Evolutionary conservation across 371 early-diverging fungal genomes (phyloP).

Genomic region (Parasitella parasitica): DNA sequence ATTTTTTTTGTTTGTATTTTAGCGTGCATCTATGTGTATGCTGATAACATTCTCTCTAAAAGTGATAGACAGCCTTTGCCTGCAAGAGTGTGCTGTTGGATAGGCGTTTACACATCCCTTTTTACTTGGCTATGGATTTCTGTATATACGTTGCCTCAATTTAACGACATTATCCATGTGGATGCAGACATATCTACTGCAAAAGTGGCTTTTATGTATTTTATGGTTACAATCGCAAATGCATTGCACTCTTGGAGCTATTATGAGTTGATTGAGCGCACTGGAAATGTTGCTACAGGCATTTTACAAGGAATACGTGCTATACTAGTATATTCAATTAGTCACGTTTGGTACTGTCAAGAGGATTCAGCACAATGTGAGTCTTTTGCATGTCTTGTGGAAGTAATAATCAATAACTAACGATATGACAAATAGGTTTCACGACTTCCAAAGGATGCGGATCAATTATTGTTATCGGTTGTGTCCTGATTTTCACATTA

Average conservation of each 20-base stretch:
- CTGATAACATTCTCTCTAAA: conserved; percentile 53
- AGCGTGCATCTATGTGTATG: conserved; percentile 52
- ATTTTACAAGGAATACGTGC: conserved; percentile 74
- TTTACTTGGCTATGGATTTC: conserved; percentile 45
- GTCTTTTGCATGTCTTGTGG: neutral
- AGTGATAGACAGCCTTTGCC: conserved; percentile 38
- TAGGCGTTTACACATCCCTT: conserved; percentile 49
- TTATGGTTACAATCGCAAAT: conserved; percentile 30
- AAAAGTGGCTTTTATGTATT: conserved; percentile 27
- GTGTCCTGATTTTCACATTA: conserved; percentile 45
- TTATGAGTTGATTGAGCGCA: conserved; percentile 48
- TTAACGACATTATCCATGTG: conserved; percentile 33
- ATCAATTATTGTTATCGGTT: conserved; percentile 46
- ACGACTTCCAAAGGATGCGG: conserved; percentile 45
- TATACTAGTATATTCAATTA: conserved; percentile 68
- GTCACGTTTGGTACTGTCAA: conserved; percentile 66
- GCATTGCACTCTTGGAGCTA: conserved; percentile 49
- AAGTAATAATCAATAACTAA: neutral
- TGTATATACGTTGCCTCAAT: conserved; percentile 48
- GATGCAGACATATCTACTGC: conserved; percentile 2
- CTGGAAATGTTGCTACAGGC: conserved; percentile 62
- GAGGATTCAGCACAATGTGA: conserved; percentile 67
- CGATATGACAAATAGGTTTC: conserved; percentile 18
- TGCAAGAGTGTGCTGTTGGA: conserved; percentile 49
- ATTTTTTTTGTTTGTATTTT: conserved; percentile 1